phyloP scores from a whole-genome alignment of 768 basidiomycete genomes.

The Hemileccinum rubropunctum region DNA sequence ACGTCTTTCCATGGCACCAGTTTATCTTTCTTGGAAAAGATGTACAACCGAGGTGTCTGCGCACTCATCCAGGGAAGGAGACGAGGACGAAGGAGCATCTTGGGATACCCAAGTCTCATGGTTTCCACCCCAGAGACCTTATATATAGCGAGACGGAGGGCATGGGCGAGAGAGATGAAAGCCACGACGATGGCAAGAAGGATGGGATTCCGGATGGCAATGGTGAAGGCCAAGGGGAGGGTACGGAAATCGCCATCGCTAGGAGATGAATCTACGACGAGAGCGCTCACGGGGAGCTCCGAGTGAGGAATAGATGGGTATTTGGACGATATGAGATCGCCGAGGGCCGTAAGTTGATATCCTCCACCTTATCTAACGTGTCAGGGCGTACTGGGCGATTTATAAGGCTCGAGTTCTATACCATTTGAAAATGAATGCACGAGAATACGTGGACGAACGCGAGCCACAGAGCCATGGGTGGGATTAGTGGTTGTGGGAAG shows the following conservation, averaged over 20 bases:
- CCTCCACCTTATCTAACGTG: conserved; percentile 17
- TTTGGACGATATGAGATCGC: conserved; percentile 18
- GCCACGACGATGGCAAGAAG: conserved; percentile 9
- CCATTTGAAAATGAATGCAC: conserved; percentile 32
- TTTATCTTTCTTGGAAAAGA: conserved; percentile 33
- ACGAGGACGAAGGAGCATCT: conserved; percentile 16
- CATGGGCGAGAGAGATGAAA: conserved; percentile 15
- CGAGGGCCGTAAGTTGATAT: conserved; percentile 18
- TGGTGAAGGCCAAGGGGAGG: conserved; percentile 21
- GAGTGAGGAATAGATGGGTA: conserved; percentile 10
- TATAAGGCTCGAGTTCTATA: background rate
- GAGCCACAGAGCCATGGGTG: background rate
- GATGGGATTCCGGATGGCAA: conserved; percentile 21
- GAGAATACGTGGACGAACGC: conserved; percentile 20
- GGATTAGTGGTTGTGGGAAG: conserved; percentile 4
- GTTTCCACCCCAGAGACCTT: conserved; percentile 12
- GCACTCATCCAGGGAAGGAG: conserved; percentile 32
- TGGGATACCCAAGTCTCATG: conserved; percentile 2
- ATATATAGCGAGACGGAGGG: conserved; percentile 8
- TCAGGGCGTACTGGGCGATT: background rate
- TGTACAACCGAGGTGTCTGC: conserved; percentile 34
- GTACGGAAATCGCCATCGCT: conserved; percentile 9
- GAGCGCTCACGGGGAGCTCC: conserved; percentile 5
- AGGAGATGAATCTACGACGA: conserved; percentile 27
- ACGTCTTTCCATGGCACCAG: conserved; percentile 30